phyloP scores from a whole-genome alignment of 768 basidiomycete genomes.

The Lentinula sp. region DNA sequence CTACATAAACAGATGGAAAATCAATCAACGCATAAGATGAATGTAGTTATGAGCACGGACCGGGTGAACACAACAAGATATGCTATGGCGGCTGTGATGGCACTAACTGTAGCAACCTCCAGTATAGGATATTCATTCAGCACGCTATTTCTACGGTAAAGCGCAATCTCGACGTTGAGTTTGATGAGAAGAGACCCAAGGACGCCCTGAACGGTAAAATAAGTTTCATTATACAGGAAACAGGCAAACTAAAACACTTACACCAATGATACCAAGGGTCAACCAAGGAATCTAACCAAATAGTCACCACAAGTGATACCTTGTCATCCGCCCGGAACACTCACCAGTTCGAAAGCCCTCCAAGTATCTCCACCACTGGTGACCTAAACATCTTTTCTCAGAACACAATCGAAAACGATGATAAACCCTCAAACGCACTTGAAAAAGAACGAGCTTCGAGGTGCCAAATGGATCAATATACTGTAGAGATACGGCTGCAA shows the following conservation, averaged over 20 bases:
- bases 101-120: conserved; percentile 57
- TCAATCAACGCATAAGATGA: not conserved
- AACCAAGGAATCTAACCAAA: conserved; percentile 64
- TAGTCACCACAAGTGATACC: not conserved
- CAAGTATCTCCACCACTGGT: conserved; percentile 56
- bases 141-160: conserved; percentile 52
- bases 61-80: conserved; percentile 69
- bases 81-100: conserved; percentile 65
- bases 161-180: conserved; percentile 57
- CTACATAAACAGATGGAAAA: conserved; percentile 21
- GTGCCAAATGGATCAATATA: conserved; percentile 84
- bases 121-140: conserved; percentile 56
- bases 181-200: conserved; percentile 62
- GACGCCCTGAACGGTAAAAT: conserved; percentile 40
- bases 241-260: conserved; percentile 16
- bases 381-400: conserved; percentile 27
- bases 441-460: conserved; percentile 76
- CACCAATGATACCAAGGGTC: conserved; percentile 55
- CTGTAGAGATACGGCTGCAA: conserved; percentile 81
- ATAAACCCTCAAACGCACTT: conserved; percentile 31
- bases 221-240: conserved; percentile 2
- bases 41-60: conserved; percentile 20
- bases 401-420: not conserved
- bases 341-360: conserved; percentile 68
- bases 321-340: conserved; percentile 15